phyloP scores from a whole-genome alignment of 495 filamentous ascomycete genomes.

The Penicillium pancosmium region DNA sequence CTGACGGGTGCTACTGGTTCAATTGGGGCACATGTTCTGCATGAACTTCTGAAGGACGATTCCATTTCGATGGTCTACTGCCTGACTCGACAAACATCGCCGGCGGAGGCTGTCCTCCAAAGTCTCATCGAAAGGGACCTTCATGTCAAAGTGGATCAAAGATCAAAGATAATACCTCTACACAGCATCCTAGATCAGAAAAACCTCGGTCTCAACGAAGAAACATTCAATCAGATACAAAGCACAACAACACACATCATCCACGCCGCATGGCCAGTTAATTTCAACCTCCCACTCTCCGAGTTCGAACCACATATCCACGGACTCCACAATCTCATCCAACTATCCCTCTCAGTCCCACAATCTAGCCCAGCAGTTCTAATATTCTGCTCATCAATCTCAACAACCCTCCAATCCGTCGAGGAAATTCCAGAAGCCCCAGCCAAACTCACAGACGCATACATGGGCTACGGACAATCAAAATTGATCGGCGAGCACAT shows the following conservation, averaged over 20 bases:
- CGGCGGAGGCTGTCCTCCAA: slow-evolving; percentile 29
- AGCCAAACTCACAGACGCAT: slow-evolving; percentile 40
- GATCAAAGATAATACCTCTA: slow-evolving; percentile 42
- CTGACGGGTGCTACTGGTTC: slow-evolving; percentile 64
- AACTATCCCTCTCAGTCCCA: slow-evolving; percentile 52
- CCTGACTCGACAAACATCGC: slow-evolving; percentile 46
- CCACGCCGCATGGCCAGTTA: slow-evolving; percentile 61
- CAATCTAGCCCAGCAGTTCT: slow-evolving; percentile 46
- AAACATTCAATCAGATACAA: slow-evolving; percentile 37
- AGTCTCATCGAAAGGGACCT: slow-evolving; percentile 43
- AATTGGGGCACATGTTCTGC: slow-evolving; percentile 57
- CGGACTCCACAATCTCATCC: slow-evolving; percentile 55
- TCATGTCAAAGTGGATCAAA: slow-evolving; percentile 21
- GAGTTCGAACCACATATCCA: slow-evolving; percentile 50
- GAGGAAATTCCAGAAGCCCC: slow-evolving; percentile 46
- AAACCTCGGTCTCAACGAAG: slow-evolving; percentile 45
- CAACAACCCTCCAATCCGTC: slow-evolving; percentile 43
- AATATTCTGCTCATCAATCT: slow-evolving; percentile 56
- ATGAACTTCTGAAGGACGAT: slow-evolving; percentile 47
- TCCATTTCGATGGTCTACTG: slow-evolving; percentile 53
- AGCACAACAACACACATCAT: slow-evolving; percentile 52
- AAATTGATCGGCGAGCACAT: slow-evolving; percentile 61
- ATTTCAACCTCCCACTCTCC: slow-evolving; percentile 52
- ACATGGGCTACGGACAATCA: slow-evolving; percentile 60
- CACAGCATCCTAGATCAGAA: slow-evolving; percentile 41